Base-by-base conservation (phyloP, 441 rosid species). In the Iberis amara region DNA sequence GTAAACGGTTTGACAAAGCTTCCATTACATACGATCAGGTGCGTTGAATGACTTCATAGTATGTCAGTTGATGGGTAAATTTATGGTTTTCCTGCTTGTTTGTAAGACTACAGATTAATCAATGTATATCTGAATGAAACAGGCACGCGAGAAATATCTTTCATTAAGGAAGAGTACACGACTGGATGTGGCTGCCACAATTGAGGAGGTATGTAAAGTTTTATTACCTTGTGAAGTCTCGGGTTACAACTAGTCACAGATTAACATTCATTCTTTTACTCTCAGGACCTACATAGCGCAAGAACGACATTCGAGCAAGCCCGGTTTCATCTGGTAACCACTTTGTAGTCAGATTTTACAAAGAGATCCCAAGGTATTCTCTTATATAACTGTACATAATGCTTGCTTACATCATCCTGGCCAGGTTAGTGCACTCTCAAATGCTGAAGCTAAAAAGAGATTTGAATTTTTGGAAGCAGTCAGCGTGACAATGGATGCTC, bases 401-500 rank as follows among this genome's bases (percentile, higher is more conserved):
- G 44, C 53, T 43, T 35, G 30, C 43, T 57, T 64, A 43, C 57
- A 44, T 23, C 43, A 36, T 61, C 42, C 26, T 36, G 53, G 23
- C 33, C 75, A 87, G 96, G 79, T 85, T 61, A 78, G 84, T 68
- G 72, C 83, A 61, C 84, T 94, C 57, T 89, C 96, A 48, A 68
- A 71, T 68, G 82, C 86, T 7, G 99, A 89, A 71, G 90, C 96
- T 56, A 86, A 85, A 71, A 94, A 80, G 70, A 79, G 92, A 64
- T 92, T 66, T 69, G 99, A 82, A 56, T 82, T 94, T 70, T 72
- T 94, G 76, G 96, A 94, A 68, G 82, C 94, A 65, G 96, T 94
- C 38, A 70, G 97, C 65, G 91, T 90, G 51, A 83, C 80, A 36
- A 81, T 94, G 95, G 90, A 84, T 70, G 97, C 97, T 62, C 97